Evolutionary conservation across 2,329 filamentous ascomycete species (phyloP).

Genomic region (Thelonectria olida): DNA sequence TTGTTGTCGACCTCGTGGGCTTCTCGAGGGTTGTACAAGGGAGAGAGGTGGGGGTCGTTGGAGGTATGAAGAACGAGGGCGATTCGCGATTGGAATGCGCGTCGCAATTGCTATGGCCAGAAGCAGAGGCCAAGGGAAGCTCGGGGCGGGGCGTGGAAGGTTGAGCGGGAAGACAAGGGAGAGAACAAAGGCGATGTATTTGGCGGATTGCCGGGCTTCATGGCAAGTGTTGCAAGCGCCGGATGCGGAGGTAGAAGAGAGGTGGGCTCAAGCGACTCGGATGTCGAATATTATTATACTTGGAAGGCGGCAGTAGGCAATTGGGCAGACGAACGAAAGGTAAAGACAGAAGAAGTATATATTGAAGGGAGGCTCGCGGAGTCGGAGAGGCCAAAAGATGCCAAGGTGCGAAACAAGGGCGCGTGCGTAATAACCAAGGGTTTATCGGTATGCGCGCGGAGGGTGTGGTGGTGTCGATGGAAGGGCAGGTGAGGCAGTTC

Average conservation of each 20-base stretch:
- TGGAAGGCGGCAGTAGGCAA: neutral
- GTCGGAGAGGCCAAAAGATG: constrained; percentile 9
- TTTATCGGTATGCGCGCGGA: neutral
- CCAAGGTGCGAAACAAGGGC: constrained; percentile 3
- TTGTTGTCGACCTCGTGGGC: neutral
- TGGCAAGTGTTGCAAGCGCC: neutral
- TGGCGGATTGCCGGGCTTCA: neutral
- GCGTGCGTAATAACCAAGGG: neutral
- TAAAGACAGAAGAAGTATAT: neutral
- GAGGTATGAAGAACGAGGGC: neutral
- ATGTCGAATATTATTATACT: neutral
- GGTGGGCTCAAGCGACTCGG: neutral
- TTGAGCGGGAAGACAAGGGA: neutral
- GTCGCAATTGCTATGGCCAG: neutral
- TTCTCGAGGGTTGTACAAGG: neutral
- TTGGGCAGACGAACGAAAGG: neutral
- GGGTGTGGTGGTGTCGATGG: neutral
- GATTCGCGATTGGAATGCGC: neutral
- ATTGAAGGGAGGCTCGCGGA: neutral
- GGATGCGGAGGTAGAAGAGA: neutral
- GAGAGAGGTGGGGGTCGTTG: neutral
- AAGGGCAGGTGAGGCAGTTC: neutral
- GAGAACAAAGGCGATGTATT: neutral
- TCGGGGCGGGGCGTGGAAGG: neutral
- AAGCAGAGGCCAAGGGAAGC: neutral